Evolutionary conservation across 2,329 filamentous ascomycete species (phyloP).

Genomic region (Aplosporella prunicola): DNA sequence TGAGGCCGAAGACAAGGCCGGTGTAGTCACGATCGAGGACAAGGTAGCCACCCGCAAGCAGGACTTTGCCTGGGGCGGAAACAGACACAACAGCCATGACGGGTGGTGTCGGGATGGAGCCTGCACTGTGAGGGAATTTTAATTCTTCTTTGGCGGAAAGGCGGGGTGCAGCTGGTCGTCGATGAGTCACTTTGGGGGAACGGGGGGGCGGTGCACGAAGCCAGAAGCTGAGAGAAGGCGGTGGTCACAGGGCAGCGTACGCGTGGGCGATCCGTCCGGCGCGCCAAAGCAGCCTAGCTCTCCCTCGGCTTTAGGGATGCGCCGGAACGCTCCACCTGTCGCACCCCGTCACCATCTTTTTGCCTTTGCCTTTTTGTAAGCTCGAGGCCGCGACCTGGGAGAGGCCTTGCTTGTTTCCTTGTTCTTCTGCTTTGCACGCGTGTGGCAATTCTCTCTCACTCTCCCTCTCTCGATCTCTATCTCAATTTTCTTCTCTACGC

Average conservation of each 20-base stretch:
- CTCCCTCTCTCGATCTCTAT: neutral
- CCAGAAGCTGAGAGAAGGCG: constrained; percentile 3
- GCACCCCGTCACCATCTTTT: too few species aligned
- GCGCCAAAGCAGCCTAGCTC: constrained; percentile 2
- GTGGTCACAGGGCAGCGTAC: constrained; percentile 2
- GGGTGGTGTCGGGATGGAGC: too few species aligned
- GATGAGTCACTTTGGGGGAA: constrained; percentile 8
- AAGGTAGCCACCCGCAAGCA: constrained; percentile 89
- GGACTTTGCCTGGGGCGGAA: constrained; percentile 91
- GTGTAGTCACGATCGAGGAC: constrained; percentile 84
- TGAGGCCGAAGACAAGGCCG: constrained; percentile 57
- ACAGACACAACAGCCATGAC: constrained; percentile 39
- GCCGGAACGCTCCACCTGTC: constrained; percentile 1
- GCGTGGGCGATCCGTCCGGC: neutral
- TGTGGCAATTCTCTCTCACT: constrained; percentile 1
- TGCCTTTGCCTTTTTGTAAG: too few species aligned
- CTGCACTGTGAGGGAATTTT: too few species aligned
- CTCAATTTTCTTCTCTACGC: neutral
- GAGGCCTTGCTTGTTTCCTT: neutral
- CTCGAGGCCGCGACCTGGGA: too few species aligned
- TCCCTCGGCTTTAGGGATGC: constrained; percentile 3
- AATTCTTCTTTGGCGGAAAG: too few species aligned
- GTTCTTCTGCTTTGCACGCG: neutral
- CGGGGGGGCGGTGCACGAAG: constrained; percentile 1
- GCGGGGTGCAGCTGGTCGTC: constrained; percentile 7